A percentile compares a stretch with the other conserved stretches of the same genome.
Evolutionary conservation across 495 filamentous ascomycete species (phyloP).

Genomic region (Astrothelium subdiscretum): DNA sequence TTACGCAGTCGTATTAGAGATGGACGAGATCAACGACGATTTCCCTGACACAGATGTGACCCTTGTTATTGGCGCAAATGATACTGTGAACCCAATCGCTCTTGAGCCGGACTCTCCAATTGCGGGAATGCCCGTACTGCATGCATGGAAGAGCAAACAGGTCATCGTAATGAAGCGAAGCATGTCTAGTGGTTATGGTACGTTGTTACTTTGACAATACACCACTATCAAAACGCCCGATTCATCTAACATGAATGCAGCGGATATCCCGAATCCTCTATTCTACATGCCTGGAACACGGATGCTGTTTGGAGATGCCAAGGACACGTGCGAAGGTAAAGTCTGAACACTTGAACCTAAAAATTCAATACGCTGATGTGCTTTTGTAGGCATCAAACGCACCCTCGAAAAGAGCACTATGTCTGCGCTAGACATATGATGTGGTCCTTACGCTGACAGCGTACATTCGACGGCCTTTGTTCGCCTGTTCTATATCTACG

Average conservation of each 20-base stretch:
- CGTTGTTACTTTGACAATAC: conserved; percentile 15
- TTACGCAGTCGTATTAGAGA: conserved; percentile 54
- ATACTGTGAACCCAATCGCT: conserved; percentile 77
- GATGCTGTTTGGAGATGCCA: conserved; percentile 80
- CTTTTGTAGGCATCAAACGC: background rate
- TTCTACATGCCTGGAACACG: conserved; percentile 74
- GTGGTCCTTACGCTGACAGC: background rate
- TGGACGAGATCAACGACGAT: conserved; percentile 87
- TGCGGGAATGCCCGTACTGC: conserved; percentile 75
- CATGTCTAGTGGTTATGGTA: conserved; percentile 70
- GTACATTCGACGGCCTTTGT: background rate
- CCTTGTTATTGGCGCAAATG: conserved; percentile 75
- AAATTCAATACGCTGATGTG: background rate
- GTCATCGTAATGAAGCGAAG: conserved; percentile 79
- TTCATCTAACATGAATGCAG: conserved; percentile 22
- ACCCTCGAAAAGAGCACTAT: background rate
- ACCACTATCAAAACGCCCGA: background rate
- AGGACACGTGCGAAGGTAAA: conserved; percentile 63
- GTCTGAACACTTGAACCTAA: background rate
- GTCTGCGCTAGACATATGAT: background rate
- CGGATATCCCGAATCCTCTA: conserved; percentile 79
- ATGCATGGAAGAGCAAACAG: conserved; percentile 84
- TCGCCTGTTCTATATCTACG: background rate
- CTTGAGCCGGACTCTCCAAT: conserved; percentile 67
- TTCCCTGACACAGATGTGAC: conserved; percentile 73